Evolutionary conservation across 1,284 basidiomycete species (phyloP).

Genomic region (Omphalotus olearius): DNA sequence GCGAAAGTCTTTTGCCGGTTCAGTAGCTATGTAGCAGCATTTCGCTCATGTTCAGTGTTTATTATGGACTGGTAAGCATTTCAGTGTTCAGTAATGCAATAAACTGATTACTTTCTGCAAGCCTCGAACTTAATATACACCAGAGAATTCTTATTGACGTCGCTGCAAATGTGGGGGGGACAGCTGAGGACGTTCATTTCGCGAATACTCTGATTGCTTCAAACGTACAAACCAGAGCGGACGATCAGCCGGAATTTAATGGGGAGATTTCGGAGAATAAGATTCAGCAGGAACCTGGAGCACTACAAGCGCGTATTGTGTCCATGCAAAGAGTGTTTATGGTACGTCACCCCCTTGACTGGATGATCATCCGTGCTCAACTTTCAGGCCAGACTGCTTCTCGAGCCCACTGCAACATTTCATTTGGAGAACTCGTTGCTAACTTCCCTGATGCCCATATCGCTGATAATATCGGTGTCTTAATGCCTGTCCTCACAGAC

Average conservation of each 20-base stretch:
- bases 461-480: conserved; percentile 39
- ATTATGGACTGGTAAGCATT: conserved; percentile 33
- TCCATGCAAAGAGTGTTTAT: conserved; percentile 44
- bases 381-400: conserved; percentile 43
- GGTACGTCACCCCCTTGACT: conserved; percentile 34
- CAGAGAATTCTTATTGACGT: conserved; percentile 80
- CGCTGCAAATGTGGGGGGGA: conserved; percentile 57
- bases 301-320: too few relatives aligned
- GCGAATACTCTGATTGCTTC: conserved; percentile 58
- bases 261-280: conserved; percentile 14
- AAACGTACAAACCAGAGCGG: conserved; percentile 45
- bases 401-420: conserved; percentile 70
- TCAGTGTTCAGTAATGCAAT: neutral
- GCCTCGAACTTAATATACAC: conserved; percentile 75
- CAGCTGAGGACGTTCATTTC: conserved; percentile 40
- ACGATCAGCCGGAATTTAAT: conserved; percentile 20
- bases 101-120: conserved; percentile 21
- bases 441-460: conserved; percentile 57
- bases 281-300: neutral
- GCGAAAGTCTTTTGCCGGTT: neutral
- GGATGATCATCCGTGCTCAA: conserved; percentile 3
- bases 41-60: neutral
- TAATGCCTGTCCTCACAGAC: conserved; percentile 56
- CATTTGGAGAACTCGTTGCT: conserved; percentile 69
- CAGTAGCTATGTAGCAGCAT: neutral